phyloP scores from a whole-genome alignment of 345 rosid species.

The Hypericum perforatum region DNA sequence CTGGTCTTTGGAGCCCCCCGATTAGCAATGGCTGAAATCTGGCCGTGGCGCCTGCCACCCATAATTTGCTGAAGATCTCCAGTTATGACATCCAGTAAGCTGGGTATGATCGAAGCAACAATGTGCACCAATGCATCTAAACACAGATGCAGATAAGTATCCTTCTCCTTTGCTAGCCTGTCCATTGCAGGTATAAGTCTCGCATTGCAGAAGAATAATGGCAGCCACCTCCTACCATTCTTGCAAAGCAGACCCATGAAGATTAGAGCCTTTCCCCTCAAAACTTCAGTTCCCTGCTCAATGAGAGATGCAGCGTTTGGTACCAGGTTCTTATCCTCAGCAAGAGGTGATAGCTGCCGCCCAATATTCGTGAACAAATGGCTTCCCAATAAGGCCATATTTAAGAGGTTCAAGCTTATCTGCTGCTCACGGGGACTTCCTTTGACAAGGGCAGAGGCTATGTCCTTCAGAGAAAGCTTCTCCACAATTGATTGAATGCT shows the following conservation, averaged over 20 bases:
- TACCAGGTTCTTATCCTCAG: constrained; percentile 75
- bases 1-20: constrained; percentile 61
- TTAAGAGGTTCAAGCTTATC: constrained; percentile 76
- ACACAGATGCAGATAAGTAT: constrained; percentile 62
- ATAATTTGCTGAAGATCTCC: constrained; percentile 77
- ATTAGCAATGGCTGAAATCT: constrained; percentile 42
- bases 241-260: constrained; percentile 84
- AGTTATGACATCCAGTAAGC: constrained; percentile 57
- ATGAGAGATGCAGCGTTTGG: constrained; percentile 62
- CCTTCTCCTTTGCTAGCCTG: constrained; percentile 84
- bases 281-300: constrained; percentile 85
- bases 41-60: constrained; percentile 82
- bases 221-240: constrained; percentile 72
- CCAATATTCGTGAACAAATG: constrained; percentile 63
- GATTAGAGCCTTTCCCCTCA: constrained; percentile 70
- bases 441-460: constrained; percentile 62
- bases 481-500: constrained; percentile 67
- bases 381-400: constrained; percentile 76
- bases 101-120: constrained; percentile 61
- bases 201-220: constrained; percentile 66
- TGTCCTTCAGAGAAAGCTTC: constrained; percentile 71
- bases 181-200: constrained; percentile 74
- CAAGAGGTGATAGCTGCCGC: constrained; percentile 54
- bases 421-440: constrained; percentile 93
- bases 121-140: constrained; percentile 58